Evolutionary conservation across 345 rosid genomes (phyloP).

Genomic region (Rhizophora apiculata): DNA sequence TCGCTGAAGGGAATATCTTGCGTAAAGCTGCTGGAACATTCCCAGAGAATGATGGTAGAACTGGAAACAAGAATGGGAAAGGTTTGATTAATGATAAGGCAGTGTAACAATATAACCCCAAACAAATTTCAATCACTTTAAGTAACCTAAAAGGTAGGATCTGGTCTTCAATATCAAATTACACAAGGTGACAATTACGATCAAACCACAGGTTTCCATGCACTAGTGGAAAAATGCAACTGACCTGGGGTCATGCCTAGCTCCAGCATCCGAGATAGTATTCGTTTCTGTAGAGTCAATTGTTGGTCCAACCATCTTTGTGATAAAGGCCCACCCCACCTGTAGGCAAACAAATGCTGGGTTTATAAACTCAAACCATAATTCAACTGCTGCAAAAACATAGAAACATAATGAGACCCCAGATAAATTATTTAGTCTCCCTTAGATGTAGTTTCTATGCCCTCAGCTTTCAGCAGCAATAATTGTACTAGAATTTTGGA

Average conservation of each 20-base stretch:
- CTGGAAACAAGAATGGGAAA: constrained; percentile 38
- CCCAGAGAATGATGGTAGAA: constrained; percentile 96
- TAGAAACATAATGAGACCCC: no score
- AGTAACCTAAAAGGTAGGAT: no score
- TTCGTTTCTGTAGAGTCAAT: constrained; percentile 70
- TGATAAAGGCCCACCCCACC: constrained; percentile 96
- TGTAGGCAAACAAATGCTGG: constrained; percentile 25
- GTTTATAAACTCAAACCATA: constrained; percentile 6
- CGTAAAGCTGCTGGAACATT: constrained; percentile 88
- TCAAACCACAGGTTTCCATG: constrained; percentile 1
- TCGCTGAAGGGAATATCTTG: constrained; percentile 71
- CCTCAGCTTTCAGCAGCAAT: no score
- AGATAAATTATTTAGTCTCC: no score
- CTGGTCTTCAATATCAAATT: no score
- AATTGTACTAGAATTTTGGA: no score
- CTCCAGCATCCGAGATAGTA: constrained; percentile 76
- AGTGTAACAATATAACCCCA: background rate
- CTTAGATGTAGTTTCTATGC: no score
- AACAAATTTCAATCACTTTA: background rate
- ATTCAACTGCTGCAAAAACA: no score
- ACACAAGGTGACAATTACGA: no score
- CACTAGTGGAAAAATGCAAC: constrained; percentile 1
- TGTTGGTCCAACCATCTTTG: constrained; percentile 82
- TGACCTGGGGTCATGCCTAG: constrained; percentile 98
- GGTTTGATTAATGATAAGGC: constrained; percentile 3